A percentile compares a stretch with the other conserved stretches of the same genome.
phyloP scores from a whole-genome alignment of 2,329 filamentous ascomycete genomes.

The Diaporthe caulivora region DNA sequence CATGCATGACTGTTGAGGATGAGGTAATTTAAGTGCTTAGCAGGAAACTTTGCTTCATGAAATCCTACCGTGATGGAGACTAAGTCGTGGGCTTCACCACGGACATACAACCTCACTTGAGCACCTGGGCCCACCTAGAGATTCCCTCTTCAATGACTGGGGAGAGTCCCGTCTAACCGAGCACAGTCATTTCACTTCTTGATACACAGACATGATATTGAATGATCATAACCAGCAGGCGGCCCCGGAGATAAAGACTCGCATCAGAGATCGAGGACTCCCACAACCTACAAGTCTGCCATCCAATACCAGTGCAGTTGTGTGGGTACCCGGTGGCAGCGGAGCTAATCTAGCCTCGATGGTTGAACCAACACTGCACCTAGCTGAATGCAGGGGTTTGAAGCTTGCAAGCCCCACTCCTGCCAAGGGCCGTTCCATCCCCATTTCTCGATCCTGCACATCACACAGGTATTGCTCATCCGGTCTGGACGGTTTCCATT shows the following conservation, averaged over 20 bases:
- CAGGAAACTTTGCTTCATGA: neutral
- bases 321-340: neutral
- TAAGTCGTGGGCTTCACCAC: too few species aligned
- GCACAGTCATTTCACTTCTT: too few species aligned
- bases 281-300: neutral
- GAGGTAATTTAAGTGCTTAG: neutral
- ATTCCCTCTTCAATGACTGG: neutral
- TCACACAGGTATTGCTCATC: neutral
- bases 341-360: neutral
- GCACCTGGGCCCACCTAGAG: too few species aligned
- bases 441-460: neutral
- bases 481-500: neutral
- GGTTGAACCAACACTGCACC: neutral
- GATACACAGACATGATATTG: neutral
- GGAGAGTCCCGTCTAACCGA: too few species aligned
- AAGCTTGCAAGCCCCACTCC: conserved; percentile 1
- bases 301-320: neutral
- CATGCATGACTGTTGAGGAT: neutral
- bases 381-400: neutral
- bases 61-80: neutral
- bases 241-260: neutral
- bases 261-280: neutral
- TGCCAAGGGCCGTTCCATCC: neutral
- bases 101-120: too few species aligned
- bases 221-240: neutral